Conservation (phyloP, 495 filamentous ascomycete genomes). For the Lophium mytilinum region DNA sequence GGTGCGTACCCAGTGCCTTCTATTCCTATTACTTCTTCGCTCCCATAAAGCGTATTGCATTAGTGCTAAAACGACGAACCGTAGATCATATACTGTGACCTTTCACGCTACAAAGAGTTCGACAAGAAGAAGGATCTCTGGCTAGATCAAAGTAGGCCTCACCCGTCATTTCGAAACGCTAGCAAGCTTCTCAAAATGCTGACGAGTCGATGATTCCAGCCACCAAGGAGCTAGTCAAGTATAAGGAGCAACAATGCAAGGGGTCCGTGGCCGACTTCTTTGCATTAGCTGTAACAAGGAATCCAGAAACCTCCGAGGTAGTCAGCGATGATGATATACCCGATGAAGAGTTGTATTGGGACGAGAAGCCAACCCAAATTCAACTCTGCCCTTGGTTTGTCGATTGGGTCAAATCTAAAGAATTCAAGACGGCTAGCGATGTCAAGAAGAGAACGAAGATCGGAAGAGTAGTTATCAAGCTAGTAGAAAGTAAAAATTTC, state of each 20-base stretch:
- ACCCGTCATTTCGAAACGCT: background rate
- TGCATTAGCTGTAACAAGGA: background rate
- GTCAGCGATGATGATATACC: background rate
- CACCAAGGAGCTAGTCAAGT: background rate
- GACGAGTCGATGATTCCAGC: background rate
- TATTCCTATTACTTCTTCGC: background rate
- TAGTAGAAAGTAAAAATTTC: background rate
- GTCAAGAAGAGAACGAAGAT: background rate
- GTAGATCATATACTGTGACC: slow-evolving; percentile 2
- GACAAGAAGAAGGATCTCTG: background rate
- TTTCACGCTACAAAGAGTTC: background rate
- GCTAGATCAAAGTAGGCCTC: background rate
- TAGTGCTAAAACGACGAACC: too few relatives aligned
- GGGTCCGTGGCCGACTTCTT: background rate
- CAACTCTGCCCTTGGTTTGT: slow-evolving; percentile 8
- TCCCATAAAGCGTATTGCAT: background rate
- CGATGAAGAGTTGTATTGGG: background rate
- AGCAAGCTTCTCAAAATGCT: background rate
- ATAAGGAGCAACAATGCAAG: background rate
- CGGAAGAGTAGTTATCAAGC: background rate
- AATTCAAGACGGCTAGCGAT: background rate
- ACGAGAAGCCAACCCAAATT: background rate
- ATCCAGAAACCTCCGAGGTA: background rate
- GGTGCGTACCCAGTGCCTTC: background rate
- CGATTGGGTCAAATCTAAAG: slow-evolving; percentile 1